Evolutionary conservation across 768 basidiomycete genomes (phyloP).

Genomic region (Xerocomellus chrysenteron): DNA sequence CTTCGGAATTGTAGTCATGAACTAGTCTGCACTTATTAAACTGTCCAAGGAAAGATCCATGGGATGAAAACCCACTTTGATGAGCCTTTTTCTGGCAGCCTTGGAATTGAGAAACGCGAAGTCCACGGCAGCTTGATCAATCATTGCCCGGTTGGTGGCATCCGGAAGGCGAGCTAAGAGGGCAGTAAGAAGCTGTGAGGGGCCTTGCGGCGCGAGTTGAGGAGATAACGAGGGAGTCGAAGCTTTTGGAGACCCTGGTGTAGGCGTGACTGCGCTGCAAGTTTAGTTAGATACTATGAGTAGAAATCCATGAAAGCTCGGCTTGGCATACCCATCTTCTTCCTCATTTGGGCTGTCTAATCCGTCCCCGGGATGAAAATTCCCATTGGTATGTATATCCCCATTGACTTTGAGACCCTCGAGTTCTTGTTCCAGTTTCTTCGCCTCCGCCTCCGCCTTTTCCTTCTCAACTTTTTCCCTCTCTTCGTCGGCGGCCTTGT

Average conservation of each 20-base stretch:
- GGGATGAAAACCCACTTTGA: constrained; percentile 56
- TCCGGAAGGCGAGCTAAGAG: constrained; percentile 90
- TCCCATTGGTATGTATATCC: constrained; percentile 22
- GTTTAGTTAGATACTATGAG: constrained; percentile 37
- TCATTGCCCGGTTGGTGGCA: constrained; percentile 83
- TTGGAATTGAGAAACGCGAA: constrained; percentile 98
- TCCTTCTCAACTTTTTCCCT: constrained; percentile 54
- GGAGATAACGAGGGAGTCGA: constrained; percentile 61
- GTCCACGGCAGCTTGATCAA: constrained; percentile 93
- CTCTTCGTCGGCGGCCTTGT: constrained; percentile 43
- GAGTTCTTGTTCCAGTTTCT: constrained; percentile 76
- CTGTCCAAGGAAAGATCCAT: neutral
- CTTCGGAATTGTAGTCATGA: constrained; percentile 80
- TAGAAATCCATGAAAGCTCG: neutral
- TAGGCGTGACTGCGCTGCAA: constrained; percentile 54
- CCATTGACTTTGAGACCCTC: constrained; percentile 53
- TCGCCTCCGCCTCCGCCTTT: constrained; percentile 61
- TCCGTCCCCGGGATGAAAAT: constrained; percentile 2
- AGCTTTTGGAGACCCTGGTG: constrained; percentile 64
- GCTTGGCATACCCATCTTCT: constrained; percentile 27
- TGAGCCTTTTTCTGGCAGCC: constrained; percentile 86
- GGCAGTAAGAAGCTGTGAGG: constrained; percentile 88
- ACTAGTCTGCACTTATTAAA: constrained; percentile 43
- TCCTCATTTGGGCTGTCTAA: constrained; percentile 26
- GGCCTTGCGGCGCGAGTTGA: constrained; percentile 80